Conservation (phyloP, 352 stramenopile species). For the Phytophthora boehmeriae region DNA sequence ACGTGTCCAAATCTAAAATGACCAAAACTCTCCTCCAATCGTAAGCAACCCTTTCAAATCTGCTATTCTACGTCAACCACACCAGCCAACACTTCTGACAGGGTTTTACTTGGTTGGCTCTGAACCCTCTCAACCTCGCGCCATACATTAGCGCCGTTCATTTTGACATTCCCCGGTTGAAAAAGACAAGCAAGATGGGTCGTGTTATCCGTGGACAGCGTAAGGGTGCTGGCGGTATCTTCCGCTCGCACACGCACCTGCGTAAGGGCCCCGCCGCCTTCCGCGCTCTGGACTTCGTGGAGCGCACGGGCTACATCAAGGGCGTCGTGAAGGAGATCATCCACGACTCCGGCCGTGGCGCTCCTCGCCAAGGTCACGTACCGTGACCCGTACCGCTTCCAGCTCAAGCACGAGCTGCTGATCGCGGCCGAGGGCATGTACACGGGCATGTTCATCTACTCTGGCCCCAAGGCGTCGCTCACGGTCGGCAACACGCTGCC, state of each 20-base stretch:
- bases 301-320: conserved; percentile 98
- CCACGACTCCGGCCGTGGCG: conserved; percentile 97
- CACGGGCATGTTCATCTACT: conserved; percentile 99
- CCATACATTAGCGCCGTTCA: too few relatives aligned
- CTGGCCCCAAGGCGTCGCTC: conserved; percentile 95
- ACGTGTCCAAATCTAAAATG: conserved; percentile 25
- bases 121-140: too few relatives aligned
- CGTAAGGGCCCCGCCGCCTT: conserved; percentile 78
- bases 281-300: conserved; percentile 91
- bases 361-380: conserved; percentile 95
- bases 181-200: conserved; percentile 71
- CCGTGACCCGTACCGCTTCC: conserved; percentile 92
- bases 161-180: conserved; percentile 83
- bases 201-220: conserved; percentile 89
- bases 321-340: conserved; percentile 99
- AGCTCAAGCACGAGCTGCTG: conserved; percentile 95
- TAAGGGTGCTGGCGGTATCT: conserved; percentile 87
- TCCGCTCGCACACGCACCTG: conserved; percentile 85
- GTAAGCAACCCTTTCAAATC: too few relatives aligned
- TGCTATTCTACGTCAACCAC: too few relatives aligned
- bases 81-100: too few relatives aligned
- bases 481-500: conserved; percentile 98
- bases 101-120: too few relatives aligned
- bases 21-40: not conserved
- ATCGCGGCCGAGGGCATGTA: conserved; percentile 99